Base-by-base conservation (phyloP, 2,329 filamentous ascomycete genomes). In the Amauroascus verrucosus region DNA sequence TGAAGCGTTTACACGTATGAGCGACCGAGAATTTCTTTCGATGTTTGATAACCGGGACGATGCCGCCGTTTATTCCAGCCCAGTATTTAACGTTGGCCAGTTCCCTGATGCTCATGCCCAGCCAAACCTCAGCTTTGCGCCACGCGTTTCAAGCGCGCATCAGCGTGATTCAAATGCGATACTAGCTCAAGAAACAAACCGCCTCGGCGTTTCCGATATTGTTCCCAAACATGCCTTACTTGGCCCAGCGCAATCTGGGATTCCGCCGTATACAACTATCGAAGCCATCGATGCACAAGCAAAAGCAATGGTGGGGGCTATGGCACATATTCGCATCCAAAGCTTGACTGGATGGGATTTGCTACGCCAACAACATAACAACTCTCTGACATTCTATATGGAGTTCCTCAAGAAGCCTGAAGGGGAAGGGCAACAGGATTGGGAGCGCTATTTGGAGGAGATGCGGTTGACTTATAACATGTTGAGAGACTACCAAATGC, bases 401-500 rank as follows among this genome's bases (percentile, higher is more conserved):
- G 32, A 30, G 2, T 26, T 18, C 14, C 6, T 35, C 20, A 6
- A 46, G 20, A 35, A 30, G 14, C 50, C 49, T 1, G 14, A 1
- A 3, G 4, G 14, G 6, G 35, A 22, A 4, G 50, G 40, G 5
- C n/a, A 46, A 14, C 20, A 6, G 7, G 24, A 26, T 7, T 52
- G 50, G 50, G 14, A 37, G 4, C 50, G 41, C 24, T 52, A 52
- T 33, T n/a, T 52, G 20, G 41, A 46, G 14, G 50, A 52, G 28
- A 52, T 52, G 50, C 18, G 28, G 1, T 20, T 52, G 18, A 46
- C 24, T 18, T 52, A 52, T 30, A 52, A 52, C 43, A 46, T 52
- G 50, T 28, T 52, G 26, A 45, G 50, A n/a, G 50, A 52, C 40
- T 52, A 52, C 24, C 50, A 52, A 18, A 52, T 52, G 50, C 50